Percentiles rank a stretch among this genome's conserved stretches.
Conservation (phyloP, 306 rosid species). For the Oemleria cerasiformis region DNA sequence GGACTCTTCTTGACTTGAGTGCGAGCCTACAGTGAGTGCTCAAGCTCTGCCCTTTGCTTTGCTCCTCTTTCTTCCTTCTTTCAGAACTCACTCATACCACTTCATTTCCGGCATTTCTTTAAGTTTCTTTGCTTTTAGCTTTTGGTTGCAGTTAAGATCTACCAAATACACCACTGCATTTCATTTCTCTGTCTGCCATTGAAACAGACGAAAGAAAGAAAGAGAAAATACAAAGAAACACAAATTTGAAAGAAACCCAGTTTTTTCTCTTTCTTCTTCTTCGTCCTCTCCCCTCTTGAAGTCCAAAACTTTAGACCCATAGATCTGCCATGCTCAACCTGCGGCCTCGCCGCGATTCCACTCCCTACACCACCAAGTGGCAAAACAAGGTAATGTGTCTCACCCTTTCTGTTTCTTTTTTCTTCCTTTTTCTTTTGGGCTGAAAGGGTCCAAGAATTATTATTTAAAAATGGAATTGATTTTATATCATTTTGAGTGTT, state of each 20-base stretch:
- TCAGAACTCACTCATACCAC: constrained; percentile 12
- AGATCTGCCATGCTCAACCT: constrained; percentile 94
- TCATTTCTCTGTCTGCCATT: constrained; percentile 5
- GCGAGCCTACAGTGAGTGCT: background rate
- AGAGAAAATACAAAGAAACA: background rate
- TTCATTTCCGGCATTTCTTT: background rate
- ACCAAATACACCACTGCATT: constrained; percentile 44
- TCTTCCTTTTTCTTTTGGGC: background rate
- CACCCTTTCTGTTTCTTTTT: background rate
- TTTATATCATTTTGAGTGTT: background rate
- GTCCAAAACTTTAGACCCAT: constrained; percentile 46
- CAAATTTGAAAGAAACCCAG: constrained; percentile 17
- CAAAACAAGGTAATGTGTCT: constrained; percentile 68
- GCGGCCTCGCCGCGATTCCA: constrained; percentile 88
- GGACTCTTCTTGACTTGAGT: constrained; percentile 64
- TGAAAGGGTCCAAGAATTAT: background rate
- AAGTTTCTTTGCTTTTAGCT: constrained; percentile 22
- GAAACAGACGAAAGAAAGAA: background rate
- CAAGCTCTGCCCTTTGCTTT: background rate
- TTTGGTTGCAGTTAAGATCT: constrained; percentile 59
- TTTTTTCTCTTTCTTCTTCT: background rate
- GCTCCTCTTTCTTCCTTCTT: background rate
- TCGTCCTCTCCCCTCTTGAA: constrained; percentile 15
- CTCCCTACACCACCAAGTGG: constrained; percentile 85
- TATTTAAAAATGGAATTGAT: background rate